These are phyloP conservation scores for Eucalyptus shirleyi DNA, from an alignment of 345 rosid genomes.

Conservation along the genomic window DNA sequence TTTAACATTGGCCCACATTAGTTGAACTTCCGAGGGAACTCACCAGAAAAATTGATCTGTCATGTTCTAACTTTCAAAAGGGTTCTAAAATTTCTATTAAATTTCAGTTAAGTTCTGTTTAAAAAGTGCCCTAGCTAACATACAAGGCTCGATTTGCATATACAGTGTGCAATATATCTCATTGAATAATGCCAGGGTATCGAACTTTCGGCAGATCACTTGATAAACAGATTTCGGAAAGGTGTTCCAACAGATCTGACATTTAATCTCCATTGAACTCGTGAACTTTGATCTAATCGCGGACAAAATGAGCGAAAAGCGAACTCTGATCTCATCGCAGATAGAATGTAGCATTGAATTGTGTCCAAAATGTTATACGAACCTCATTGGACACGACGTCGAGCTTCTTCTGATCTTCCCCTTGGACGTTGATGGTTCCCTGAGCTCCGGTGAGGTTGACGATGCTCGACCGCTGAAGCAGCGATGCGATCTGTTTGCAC, in stretches of 20 bases:
- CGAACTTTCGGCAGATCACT: background rate
- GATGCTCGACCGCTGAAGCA: constrained; percentile 20
- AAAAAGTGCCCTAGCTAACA: background rate
- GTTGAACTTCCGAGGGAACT: background rate
- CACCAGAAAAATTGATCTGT: background rate
- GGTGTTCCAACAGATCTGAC: background rate
- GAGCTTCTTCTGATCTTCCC: constrained; percentile 33
- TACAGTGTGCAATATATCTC: background rate
- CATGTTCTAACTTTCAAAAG: background rate
- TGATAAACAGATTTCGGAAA: background rate
- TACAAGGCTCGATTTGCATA: background rate
- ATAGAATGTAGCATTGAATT: background rate
- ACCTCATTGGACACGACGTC: constrained; percentile 32
- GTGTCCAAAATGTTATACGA: background rate
- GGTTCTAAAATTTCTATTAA: background rate
- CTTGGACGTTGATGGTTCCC: constrained; percentile 26
- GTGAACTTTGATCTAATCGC: background rate
- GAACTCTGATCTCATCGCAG: background rate
- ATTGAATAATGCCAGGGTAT: background rate
- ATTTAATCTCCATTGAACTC: background rate
- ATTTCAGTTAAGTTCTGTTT: background rate
- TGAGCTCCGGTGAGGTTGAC: constrained; percentile 19
- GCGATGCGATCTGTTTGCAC: constrained; percentile 23
- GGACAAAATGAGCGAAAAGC: background rate
- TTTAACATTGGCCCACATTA: background rate